phyloP scores from a whole-genome alignment of 768 basidiomycete species.

The Mycena epipterygia region DNA sequence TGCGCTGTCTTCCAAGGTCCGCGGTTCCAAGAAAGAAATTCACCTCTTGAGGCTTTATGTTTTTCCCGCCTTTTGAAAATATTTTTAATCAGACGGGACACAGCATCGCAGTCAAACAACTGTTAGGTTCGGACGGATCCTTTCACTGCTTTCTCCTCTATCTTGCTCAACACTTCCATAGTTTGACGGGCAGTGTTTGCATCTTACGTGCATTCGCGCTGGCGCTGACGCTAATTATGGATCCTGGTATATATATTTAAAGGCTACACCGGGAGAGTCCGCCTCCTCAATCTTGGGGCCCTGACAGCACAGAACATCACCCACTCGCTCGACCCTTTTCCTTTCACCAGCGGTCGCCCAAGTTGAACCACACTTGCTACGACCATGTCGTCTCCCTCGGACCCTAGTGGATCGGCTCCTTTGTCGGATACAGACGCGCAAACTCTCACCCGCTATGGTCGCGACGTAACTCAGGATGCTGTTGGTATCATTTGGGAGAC shows the following conservation, averaged over 20 bases:
- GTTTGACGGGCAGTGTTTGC: background rate
- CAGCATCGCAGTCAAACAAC: background rate
- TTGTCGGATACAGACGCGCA: conserved; percentile 12
- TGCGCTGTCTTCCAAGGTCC: background rate
- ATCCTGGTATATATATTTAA: background rate
- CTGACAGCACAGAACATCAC: background rate
- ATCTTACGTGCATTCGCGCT: background rate
- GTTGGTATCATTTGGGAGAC: conserved; percentile 27
- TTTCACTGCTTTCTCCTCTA: background rate
- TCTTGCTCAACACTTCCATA: too few species aligned
- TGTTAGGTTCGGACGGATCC: background rate
- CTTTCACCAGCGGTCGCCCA: too few species aligned
- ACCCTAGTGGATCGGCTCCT: background rate
- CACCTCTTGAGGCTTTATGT: too few species aligned
- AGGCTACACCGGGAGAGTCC: background rate
- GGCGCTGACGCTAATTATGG: background rate
- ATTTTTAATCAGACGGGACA: background rate
- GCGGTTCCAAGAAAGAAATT: too few species aligned
- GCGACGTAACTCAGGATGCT: conserved; percentile 7
- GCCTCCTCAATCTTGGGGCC: background rate
- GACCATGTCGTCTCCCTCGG: background rate
- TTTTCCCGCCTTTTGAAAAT: background rate
- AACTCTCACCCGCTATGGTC: conserved; percentile 9
- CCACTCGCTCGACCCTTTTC: background rate
- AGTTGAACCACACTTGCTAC: too few species aligned